phyloP scores from a whole-genome alignment of 2,329 filamentous ascomycete species.

The Fusarium lateritium region DNA sequence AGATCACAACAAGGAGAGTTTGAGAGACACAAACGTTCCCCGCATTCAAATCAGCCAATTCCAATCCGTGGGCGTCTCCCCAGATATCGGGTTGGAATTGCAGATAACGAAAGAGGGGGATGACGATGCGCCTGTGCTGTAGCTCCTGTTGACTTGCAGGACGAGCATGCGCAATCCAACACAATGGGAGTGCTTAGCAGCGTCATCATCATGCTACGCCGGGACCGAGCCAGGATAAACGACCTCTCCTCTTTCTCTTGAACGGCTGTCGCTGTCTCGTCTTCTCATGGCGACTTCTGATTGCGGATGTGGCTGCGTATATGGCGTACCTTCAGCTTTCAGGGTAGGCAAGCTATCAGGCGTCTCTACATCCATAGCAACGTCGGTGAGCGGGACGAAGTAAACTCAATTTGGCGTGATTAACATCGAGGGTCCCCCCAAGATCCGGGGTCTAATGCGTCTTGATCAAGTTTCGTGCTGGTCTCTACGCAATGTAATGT shows the following conservation, averaged over 20 bases:
- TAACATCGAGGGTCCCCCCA: neutral
- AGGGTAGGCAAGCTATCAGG: constrained; percentile 3
- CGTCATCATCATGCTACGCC: constrained; percentile 30
- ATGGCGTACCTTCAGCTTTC: constrained; percentile 28
- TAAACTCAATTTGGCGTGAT: constrained; percentile 9
- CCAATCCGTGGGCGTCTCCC: constrained; percentile 19
- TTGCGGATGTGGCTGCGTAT: constrained; percentile 34
- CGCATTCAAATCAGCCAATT: constrained; percentile 37
- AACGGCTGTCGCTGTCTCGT: constrained; percentile 2
- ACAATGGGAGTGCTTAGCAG: constrained; percentile 17
- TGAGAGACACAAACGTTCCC: constrained; percentile 13
- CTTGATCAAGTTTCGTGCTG: constrained; percentile 1
- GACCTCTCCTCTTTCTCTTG: neutral
- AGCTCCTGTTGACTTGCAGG: constrained; percentile 30
- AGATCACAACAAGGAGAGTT: constrained; percentile 15
- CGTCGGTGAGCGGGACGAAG: constrained; percentile 34
- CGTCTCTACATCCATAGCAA: constrained; percentile 18
- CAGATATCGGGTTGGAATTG: constrained; percentile 13
- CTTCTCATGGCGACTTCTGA: constrained; percentile 14
- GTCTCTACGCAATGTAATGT: constrained; percentile 20
- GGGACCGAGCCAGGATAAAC: neutral
- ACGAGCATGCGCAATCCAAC: constrained; percentile 27
- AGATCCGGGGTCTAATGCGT: constrained; percentile 20
- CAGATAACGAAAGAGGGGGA: constrained; percentile 21
- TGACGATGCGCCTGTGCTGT: constrained; percentile 15